Base-by-base conservation (phyloP, 768 basidiomycete genomes). In the Lyophyllum semitale region DNA sequence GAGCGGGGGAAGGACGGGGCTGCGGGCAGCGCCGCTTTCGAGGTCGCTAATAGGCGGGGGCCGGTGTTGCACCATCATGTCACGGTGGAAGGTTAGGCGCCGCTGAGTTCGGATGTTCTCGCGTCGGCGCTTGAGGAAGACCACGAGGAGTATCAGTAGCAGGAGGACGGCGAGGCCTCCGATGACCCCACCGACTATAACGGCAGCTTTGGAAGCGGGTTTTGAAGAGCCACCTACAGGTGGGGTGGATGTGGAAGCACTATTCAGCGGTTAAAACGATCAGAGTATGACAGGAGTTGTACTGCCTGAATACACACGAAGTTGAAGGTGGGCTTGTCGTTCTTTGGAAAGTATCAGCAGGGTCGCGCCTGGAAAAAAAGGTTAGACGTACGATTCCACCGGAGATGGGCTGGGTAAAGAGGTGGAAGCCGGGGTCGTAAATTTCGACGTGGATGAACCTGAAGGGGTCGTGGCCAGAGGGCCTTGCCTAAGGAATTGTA, bases 1-100 rank as follows among this genome's bases (percentile, higher is more conserved):
- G 8, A 53, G 40, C 12, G 57, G 51, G 17, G 44, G 55, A 22
- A 41, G 32, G 26, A 37, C 20, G 29, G 47, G 45, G 22, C 41
- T 56, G 12, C 47, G 42, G 27, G 7, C 40, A 37, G 2, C 38
- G 17, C 52, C 53, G 33, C 42, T 20, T 25, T 59, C 55, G 33
- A 60, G 22, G 37, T 60, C 55, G 17, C 38, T 18, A 26, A 20
- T 32, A 27, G 37, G 22, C n/a, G 40, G 11, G 12, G 51, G 58
- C 0, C 55, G 52, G 23, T 43, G 48, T 8, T 59, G 55, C 9
- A 62, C 57, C 62, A 63, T 60, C 13, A 57, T 9, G 38, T 60
- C 54, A 18, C 52, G 56, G 20, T 54, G 48, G 49, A 60, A 63
- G 0, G 57, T 58, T 7, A 60, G 15, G n/a, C 59, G 57, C 3